phyloP scores from a whole-genome alignment of 345 rosid genomes.

The Litchi chinensis region DNA sequence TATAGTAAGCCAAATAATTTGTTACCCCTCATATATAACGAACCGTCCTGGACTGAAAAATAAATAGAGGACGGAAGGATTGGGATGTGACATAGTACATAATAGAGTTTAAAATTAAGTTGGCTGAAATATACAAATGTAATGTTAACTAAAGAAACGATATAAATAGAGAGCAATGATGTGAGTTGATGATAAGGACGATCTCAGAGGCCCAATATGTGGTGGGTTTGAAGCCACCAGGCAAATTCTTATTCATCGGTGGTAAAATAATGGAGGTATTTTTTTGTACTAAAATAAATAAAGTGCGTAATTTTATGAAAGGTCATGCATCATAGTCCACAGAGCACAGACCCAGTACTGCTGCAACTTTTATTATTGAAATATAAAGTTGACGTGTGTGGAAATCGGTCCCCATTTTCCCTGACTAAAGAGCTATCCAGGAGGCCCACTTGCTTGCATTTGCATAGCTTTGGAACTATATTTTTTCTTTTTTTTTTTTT shows the following conservation, averaged over 20 bases:
- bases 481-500: background rate
- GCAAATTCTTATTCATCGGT: background rate
- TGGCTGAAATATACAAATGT: no score
- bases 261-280: no score
- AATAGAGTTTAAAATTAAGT: no score
- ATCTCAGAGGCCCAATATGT: constrained; percentile 5
- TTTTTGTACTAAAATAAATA: no score
- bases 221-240: constrained; percentile 4
- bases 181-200: background rate
- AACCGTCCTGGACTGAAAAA: no score
- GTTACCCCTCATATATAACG: no score
- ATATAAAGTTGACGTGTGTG: background rate
- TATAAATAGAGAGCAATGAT: background rate
- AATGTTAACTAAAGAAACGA: background rate
- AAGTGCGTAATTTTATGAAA: background rate
- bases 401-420: background rate
- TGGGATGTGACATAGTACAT: no score
- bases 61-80: no score
- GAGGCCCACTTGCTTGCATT: background rate
- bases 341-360: background rate
- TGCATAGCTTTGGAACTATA: background rate
- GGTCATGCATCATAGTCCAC: background rate
- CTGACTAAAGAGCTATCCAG: background rate
- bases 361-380: background rate
- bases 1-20: no score